These are phyloP conservation scores for Penicillium manginii DNA, from an alignment of 495 filamentous ascomycete genomes.

Conservation along the genomic window DNA sequence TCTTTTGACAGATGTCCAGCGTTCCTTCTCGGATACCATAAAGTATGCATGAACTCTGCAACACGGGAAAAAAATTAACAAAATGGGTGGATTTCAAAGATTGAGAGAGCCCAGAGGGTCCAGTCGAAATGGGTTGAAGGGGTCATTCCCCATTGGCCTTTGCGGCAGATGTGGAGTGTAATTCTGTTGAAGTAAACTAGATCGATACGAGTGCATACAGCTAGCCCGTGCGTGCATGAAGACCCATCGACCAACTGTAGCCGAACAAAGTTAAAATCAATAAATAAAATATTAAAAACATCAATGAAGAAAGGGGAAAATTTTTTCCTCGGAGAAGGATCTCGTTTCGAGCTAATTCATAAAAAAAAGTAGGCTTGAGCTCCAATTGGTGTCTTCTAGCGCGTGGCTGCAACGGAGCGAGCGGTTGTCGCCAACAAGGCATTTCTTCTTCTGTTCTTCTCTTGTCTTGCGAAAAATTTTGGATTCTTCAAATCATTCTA, in stretches of 20 bases:
- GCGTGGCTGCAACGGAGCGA: background rate
- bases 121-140: too few relatives aligned
- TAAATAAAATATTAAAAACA: background rate
- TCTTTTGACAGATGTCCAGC: too few relatives aligned
- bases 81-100: too few relatives aligned
- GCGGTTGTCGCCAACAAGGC: background rate
- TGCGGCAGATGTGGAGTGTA: slow-evolving; percentile 1
- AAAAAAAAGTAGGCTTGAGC: background rate
- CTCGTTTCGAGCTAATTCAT: background rate
- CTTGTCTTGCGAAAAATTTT: background rate
- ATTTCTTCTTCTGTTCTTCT: background rate
- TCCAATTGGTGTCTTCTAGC: background rate
- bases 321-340: background rate
- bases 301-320: background rate
- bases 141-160: background rate
- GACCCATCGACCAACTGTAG: background rate
- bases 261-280: background rate
- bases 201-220: slow-evolving; percentile 3
- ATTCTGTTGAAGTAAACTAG: background rate
- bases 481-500: background rate
- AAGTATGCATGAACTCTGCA: too few relatives aligned
- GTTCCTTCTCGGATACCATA: too few relatives aligned
- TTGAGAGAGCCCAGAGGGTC: too few relatives aligned
- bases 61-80: too few relatives aligned
- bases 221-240: slow-evolving; percentile 2